Base-by-base conservation (phyloP, 345 rosid species). In the Cardamine occulta region DNA sequence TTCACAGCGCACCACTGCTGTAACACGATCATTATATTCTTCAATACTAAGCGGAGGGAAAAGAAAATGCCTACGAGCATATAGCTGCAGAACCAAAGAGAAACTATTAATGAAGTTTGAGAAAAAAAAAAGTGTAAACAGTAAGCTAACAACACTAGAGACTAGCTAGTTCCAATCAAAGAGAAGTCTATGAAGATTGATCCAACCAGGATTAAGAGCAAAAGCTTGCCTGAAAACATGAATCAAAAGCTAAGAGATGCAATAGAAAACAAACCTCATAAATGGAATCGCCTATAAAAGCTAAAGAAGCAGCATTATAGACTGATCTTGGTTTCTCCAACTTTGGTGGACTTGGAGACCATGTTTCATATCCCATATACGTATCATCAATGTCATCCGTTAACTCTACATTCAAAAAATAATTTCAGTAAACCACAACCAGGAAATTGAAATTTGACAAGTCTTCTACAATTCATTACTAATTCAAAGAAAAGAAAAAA, bases 21-120 rank as follows among this genome's bases (percentile, higher is more conserved):
- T 89, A 37, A 93, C 96, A 11, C 87, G 89, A 45, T 85, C 90
- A 61, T 93, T 93, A 72, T 81, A 85, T 39, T 88, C 96, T 68
- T 93, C 98, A 37, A 91, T 87, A 66, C 83, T 89, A 23, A 91
- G 73, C 0, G 91, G 96, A 75, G 97, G 98, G 82, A 82, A 89
- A 80, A 89, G 80, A 70, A 91, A 93, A 80, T 89, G 96, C 75
- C 91, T 84, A 47, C 91, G 93, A 64, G 95, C 94, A 81, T 89
- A 93, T 8, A 93, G 78, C 94, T 93, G 86, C 93, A 83, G 6
- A 52, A 56, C 4, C 6, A 21, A 70, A 42, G 10, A 63, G 40
- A 60, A 54, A 18, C 65, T 19, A 5, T 9, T 56, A 13, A 9
- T 53, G 18, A 8, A 9, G 9, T 9, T 24, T 24, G 28, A 24